These are phyloP conservation scores for Trichoderma simmonsii DNA, from an alignment of 2,329 filamentous ascomycete species.

Conservation along the genomic window DNA sequence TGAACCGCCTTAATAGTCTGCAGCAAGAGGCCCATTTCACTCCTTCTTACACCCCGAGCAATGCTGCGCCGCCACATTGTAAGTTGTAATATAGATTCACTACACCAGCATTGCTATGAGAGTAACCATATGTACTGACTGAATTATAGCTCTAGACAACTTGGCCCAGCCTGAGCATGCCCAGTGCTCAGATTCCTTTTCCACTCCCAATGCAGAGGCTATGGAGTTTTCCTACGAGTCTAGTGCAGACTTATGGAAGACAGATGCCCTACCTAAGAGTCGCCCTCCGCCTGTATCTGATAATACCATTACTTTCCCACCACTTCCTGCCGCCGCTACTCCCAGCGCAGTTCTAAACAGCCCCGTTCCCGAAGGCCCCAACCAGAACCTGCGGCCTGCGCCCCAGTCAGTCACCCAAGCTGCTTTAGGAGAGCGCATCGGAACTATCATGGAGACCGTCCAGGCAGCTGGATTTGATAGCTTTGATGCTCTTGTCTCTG, in stretches of 20 bases:
- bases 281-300: constrained; percentile 11
- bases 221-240: constrained; percentile 26
- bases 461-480: constrained; percentile 26
- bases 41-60: background rate
- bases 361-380: background rate
- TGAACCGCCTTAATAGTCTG: constrained; percentile 24
- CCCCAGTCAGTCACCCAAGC: background rate
- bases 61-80: constrained; percentile 10
- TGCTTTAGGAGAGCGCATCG: constrained; percentile 24
- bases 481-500: constrained; percentile 28
- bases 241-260: constrained; percentile 22
- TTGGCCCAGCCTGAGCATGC: constrained; percentile 21
- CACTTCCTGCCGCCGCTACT: background rate
- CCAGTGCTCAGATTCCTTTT: constrained; percentile 19
- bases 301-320: constrained; percentile 14
- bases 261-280: constrained; percentile 17
- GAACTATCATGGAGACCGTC: constrained; percentile 25
- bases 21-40: constrained; percentile 21
- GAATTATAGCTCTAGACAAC: constrained; percentile 3
- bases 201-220: constrained; percentile 18
- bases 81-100: background rate
- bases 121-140: background rate
- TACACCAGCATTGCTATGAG: background rate
- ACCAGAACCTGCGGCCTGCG: background rate
- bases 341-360: background rate